These are phyloP conservation scores for Baudoinia panamericana DNA, from an alignment of 495 filamentous ascomycete species.

Conservation along the genomic window DNA sequence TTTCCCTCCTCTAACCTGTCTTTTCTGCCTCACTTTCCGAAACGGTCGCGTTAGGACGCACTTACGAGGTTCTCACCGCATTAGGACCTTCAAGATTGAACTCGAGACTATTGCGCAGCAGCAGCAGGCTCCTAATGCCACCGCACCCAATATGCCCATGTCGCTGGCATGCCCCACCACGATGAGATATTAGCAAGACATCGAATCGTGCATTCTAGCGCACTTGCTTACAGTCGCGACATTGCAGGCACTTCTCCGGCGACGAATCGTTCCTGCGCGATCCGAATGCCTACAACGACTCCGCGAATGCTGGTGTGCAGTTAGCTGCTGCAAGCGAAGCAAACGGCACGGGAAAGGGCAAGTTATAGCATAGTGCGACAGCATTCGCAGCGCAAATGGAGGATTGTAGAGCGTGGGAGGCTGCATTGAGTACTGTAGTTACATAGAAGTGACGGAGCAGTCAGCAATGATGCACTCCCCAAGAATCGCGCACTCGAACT, in stretches of 20 bases:
- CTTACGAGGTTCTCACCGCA: constrained; percentile 8
- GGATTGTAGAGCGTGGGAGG: not conserved
- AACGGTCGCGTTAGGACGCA: constrained; percentile 11
- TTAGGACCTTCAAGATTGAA: constrained; percentile 19
- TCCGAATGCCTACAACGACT: constrained; percentile 23
- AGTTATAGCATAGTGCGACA: not conserved
- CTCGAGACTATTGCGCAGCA: too few relatives aligned
- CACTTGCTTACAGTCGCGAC: constrained; percentile 8
- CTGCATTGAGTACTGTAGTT: too few relatives aligned
- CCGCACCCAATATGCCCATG: too few relatives aligned
- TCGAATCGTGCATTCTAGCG: not conserved
- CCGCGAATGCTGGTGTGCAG: constrained; percentile 13
- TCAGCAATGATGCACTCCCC: too few relatives aligned
- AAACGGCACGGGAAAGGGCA: not conserved
- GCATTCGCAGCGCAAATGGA: not conserved
- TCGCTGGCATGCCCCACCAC: too few relatives aligned
- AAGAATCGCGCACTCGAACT: too few relatives aligned
- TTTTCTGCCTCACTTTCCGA: constrained; percentile 2
- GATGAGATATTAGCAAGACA: not conserved
- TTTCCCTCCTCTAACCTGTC: constrained; percentile 1
- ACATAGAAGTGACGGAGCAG: too few relatives aligned
- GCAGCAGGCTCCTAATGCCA: not conserved
- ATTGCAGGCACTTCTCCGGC: constrained; percentile 25
- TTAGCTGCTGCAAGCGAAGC: too few relatives aligned
- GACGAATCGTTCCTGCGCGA: constrained; percentile 23